phyloP scores from a whole-genome alignment of 306 rosid genomes.

The Cyamopsis tetragonoloba region DNA sequence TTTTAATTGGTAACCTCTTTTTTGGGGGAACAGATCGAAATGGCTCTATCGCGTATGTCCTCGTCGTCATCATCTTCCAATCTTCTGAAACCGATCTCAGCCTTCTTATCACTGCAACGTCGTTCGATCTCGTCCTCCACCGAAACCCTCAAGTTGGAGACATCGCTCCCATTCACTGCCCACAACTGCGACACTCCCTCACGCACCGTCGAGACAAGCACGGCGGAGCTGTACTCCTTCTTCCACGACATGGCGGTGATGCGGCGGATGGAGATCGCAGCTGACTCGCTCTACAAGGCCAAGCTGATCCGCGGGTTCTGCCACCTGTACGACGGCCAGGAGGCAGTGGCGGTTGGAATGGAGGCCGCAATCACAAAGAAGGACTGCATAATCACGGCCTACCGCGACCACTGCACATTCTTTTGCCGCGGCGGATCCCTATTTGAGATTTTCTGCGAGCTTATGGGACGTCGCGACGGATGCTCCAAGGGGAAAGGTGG shows the following conservation, averaged over 20 bases:
- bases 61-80: slow-evolving; percentile 35
- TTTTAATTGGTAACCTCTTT: neutral
- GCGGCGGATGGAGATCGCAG: slow-evolving; percentile 92
- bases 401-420: slow-evolving; percentile 77
- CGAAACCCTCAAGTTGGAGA: slow-evolving; percentile 54
- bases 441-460: slow-evolving; percentile 52
- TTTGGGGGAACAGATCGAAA: slow-evolving; percentile 26
- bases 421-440: slow-evolving; percentile 71
- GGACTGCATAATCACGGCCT: slow-evolving; percentile 69
- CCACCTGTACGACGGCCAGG: slow-evolving; percentile 90
- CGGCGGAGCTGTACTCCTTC: slow-evolving; percentile 55
- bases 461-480: slow-evolving; percentile 79
- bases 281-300: slow-evolving; percentile 82
- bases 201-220: slow-evolving; percentile 55
- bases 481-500: slow-evolving; percentile 83
- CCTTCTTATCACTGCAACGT: slow-evolving; percentile 33
- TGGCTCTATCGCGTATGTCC: slow-evolving; percentile 51
- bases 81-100: slow-evolving; percentile 42
- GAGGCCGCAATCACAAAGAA: slow-evolving; percentile 68
- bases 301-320: slow-evolving; percentile 87
- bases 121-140: slow-evolving; percentile 45
- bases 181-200: slow-evolving; percentile 66
- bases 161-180: slow-evolving; percentile 66
- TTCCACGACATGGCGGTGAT: slow-evolving; percentile 63
- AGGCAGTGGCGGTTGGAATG: slow-evolving; percentile 87